Evolutionary conservation across 2,329 filamentous ascomycete genomes (phyloP).

Genomic region (Arthroderma sp.): DNA sequence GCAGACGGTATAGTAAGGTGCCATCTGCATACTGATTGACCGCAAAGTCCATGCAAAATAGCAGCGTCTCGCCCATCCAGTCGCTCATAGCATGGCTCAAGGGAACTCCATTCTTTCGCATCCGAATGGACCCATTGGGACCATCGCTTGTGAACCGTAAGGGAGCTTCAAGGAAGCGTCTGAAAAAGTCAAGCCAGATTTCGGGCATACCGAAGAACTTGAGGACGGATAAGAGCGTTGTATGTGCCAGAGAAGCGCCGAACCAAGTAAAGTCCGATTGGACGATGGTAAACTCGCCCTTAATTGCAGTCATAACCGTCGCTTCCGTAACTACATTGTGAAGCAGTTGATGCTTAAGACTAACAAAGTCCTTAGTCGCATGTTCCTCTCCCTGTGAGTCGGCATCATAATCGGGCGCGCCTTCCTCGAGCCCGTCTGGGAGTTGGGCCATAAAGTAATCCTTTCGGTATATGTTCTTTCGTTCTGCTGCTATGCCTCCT

Average conservation of each 20-base stretch:
- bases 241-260: conserved; percentile 45
- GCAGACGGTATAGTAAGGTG: conserved; percentile 45
- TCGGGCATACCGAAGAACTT: conserved; percentile 46
- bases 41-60: conserved; percentile 54
- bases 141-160: conserved; percentile 46
- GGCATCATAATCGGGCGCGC: conserved; percentile 29
- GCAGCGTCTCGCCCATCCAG: conserved; percentile 45
- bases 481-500: conserved; percentile 20
- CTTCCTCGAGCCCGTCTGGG: conserved; percentile 28
- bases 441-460: conserved; percentile 47
- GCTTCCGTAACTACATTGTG: conserved; percentile 45
- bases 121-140: conserved; percentile 28
- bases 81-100: conserved; percentile 48
- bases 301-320: conserved; percentile 35
- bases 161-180: conserved; percentile 45
- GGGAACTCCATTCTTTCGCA: conserved; percentile 45
- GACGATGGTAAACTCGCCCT: conserved; percentile 40
- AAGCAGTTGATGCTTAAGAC: conserved; percentile 44
- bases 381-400: conserved; percentile 18
- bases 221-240: conserved; percentile 45
- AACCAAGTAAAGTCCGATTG: conserved; percentile 48
- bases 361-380: conserved; percentile 30
- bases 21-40: conserved; percentile 47
- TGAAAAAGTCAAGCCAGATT: conserved; percentile 47
- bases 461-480: conserved; percentile 26